A percentile compares a stretch with the other conserved stretches of the same genome.
These are phyloP conservation scores for Margaritispora aquatica DNA, from an alignment of 495 filamentous ascomycete species.

Conservation along the genomic window DNA sequence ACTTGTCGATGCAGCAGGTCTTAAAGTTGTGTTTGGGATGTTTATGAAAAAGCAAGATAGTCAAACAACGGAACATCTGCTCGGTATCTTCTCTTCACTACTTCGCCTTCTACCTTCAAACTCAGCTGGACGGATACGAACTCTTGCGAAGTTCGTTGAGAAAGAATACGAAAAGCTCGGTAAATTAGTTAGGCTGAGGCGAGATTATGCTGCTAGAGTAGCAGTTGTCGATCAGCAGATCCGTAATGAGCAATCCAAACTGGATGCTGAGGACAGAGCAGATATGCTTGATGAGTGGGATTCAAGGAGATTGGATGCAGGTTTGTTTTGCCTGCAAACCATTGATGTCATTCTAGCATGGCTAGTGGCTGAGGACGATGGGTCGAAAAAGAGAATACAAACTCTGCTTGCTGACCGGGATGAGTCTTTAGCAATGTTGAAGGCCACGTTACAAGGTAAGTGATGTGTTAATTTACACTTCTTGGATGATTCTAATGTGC, in stretches of 20 bases:
- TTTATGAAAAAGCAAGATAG: constrained; percentile 86
- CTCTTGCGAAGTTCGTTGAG: constrained; percentile 92
- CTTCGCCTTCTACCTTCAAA: constrained; percentile 73
- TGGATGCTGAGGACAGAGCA: constrained; percentile 49
- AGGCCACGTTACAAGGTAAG: constrained; percentile 61
- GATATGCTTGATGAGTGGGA: constrained; percentile 73
- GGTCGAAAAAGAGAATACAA: constrained; percentile 60
- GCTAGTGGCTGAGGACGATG: constrained; percentile 86
- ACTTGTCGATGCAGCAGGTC: constrained; percentile 75
- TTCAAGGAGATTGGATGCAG: constrained; percentile 77
- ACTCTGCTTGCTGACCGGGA: constrained; percentile 60
- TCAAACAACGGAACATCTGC: constrained; percentile 71
- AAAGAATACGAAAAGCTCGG: constrained; percentile 82
- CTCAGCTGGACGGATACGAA: constrained; percentile 72
- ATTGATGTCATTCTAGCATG: constrained; percentile 87
- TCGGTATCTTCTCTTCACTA: constrained; percentile 84
- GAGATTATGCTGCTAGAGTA: constrained; percentile 63
- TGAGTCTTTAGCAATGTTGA: constrained; percentile 55
- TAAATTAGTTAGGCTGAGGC: constrained; percentile 62
- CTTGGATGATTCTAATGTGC: constrained; percentile 21
- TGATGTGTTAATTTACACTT: neutral
- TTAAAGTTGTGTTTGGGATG: constrained; percentile 77
- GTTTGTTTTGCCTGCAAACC: constrained; percentile 79
- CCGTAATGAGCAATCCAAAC: constrained; percentile 41
- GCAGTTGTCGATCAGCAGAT: constrained; percentile 62